Percentiles rank a stretch among this genome's conserved stretches.
Conservation (phyloP, 2,329 filamentous ascomycete species). For the Trichoderma brevicompactum region DNA sequence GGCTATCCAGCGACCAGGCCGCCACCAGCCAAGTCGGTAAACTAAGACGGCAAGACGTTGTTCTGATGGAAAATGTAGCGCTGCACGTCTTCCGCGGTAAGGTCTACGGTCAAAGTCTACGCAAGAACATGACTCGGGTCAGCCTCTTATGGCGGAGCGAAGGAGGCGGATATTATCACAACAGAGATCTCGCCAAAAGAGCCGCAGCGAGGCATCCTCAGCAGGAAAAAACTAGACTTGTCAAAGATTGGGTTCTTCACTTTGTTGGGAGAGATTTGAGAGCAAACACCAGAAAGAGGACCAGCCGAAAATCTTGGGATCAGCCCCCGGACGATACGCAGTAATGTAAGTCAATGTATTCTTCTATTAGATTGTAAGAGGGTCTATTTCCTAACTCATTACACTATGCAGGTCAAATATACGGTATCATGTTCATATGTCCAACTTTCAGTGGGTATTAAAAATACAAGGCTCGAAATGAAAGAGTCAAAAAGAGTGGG, state of each 20-base stretch:
- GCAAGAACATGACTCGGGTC: slow-evolving; percentile 70
- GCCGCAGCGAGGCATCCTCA: slow-evolving; percentile 51
- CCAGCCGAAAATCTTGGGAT: slow-evolving; percentile 43
- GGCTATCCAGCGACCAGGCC: slow-evolving; percentile 59
- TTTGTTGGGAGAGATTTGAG: slow-evolving; percentile 61
- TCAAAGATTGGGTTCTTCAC: slow-evolving; percentile 74
- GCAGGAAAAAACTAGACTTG: slow-evolving; percentile 65
- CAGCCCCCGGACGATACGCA: slow-evolving; percentile 49
- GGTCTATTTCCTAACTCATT: slow-evolving; percentile 7
- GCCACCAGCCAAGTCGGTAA: slow-evolving; percentile 42
- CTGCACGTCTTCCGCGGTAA: slow-evolving; percentile 73
- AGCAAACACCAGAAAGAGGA: slow-evolving; percentile 28
- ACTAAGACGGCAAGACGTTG: slow-evolving; percentile 72
- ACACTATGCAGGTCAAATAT: background rate
- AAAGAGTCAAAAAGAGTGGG: slow-evolving; percentile 4
- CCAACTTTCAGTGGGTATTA: slow-evolving; percentile 3
- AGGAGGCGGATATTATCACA: slow-evolving; percentile 60
- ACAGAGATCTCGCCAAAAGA: slow-evolving; percentile 50
- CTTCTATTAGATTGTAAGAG: background rate
- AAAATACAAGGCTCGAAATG: slow-evolving; percentile 16
- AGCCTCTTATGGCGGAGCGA: slow-evolving; percentile 64
- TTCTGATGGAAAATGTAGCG: slow-evolving; percentile 79
- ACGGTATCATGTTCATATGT: background rate
- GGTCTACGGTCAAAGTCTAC: slow-evolving; percentile 84
- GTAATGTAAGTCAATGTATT: slow-evolving; percentile 31